Evolutionary conservation across 2,329 filamentous ascomycete genomes (phyloP), one percentile per base, ranked within the genome.

Genomic region (Paraphaeosphaeria minitans): DNA sequence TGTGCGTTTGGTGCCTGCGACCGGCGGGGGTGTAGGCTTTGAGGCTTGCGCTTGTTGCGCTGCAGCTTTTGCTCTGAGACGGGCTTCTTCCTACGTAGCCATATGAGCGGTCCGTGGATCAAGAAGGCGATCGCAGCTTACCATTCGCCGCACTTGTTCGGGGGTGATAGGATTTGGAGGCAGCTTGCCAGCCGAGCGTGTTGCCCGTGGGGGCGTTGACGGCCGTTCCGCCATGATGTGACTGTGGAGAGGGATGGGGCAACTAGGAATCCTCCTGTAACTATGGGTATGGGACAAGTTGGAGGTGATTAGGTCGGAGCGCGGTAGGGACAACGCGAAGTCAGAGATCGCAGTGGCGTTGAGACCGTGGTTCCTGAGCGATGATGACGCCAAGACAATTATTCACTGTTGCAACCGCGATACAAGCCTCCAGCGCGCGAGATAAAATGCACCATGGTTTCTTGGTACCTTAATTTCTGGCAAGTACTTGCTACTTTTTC

Each of bases 21-120:
- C 75, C 75, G 59, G 72, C 60, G 58, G 66, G 59, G 58, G 73
- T 50, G 58, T 64, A 37, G 61, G 71, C 57, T 56, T 71, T 41
- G 57, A 61, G 49, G 62, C 60, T 58, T 71, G 67, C 3, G 62
- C 60, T 59, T 69, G 67, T 61, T 89, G 86, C 35, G 89, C 87
- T 58, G 85, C 85, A 70, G 93, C 93, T 83, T 97, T 98, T 56
- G 95, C 92, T 78, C 88, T 91, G 31, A 97, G 85, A 21, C 94
- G 87, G 68, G 89, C 93, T 75, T 94, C 88, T 86, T 97, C 94
- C 91, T 95, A 58, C 19, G 5, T 16, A 14, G 3, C n/a, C 33
- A 24, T 33, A 29, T 46, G 6, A 10, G n/a, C 24, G n/a, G 51
- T 46, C 67, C 10, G 21, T n/a, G 49, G 13, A 4, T 13, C 19